Percentiles rank a stretch among this genome's conserved stretches.
Conservation (phyloP, 805 yeast genomes). For the Starmera caribaea region DNA sequence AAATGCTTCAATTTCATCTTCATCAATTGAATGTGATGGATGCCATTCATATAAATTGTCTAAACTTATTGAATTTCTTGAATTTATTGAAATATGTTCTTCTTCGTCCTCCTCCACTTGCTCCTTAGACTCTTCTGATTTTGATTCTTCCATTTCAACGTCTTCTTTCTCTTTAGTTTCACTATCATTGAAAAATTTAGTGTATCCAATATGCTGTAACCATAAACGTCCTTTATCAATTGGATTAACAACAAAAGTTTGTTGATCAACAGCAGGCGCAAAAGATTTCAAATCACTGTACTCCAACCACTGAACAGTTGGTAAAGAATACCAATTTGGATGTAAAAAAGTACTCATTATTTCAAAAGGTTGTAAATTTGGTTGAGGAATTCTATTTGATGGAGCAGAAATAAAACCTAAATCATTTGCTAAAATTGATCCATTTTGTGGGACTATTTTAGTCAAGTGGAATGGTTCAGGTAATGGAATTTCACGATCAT, state of each 20-base stretch:
- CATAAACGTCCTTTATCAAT: slow-evolving; percentile 41
- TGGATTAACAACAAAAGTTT: slow-evolving; percentile 41
- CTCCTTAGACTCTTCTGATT: slow-evolving; percentile 2
- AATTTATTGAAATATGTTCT: neutral
- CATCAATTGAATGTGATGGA: slow-evolving; percentile 36
- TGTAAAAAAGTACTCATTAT: slow-evolving; percentile 44
- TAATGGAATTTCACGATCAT: slow-evolving; percentile 58
- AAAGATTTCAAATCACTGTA: slow-evolving; percentile 40
- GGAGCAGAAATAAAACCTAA: slow-evolving; percentile 38
- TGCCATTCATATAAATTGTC: slow-evolving; percentile 40
- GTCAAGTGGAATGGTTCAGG: slow-evolving; percentile 62
- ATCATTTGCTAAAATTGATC: slow-evolving; percentile 25
- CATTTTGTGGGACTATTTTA: slow-evolving; percentile 50
- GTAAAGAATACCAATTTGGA: slow-evolving; percentile 56
- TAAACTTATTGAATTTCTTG: slow-evolving; percentile 19
- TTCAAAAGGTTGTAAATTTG: slow-evolving; percentile 41
- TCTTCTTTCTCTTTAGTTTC: slow-evolving; percentile 5
- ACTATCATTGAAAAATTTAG: slow-evolving; percentile 20
- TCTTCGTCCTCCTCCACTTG: slow-evolving; percentile 5
- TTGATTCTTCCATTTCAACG: slow-evolving; percentile 1
- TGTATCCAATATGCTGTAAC: slow-evolving; percentile 44
- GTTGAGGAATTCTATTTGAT: slow-evolving; percentile 36
- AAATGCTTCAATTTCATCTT: slow-evolving; percentile 42
- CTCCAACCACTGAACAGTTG: slow-evolving; percentile 58
- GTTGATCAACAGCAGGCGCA: slow-evolving; percentile 60